These are phyloP conservation scores for Ganoderma sinense DNA, from an alignment of 1,284 basidiomycete genomes.

Conservation along the genomic window DNA sequence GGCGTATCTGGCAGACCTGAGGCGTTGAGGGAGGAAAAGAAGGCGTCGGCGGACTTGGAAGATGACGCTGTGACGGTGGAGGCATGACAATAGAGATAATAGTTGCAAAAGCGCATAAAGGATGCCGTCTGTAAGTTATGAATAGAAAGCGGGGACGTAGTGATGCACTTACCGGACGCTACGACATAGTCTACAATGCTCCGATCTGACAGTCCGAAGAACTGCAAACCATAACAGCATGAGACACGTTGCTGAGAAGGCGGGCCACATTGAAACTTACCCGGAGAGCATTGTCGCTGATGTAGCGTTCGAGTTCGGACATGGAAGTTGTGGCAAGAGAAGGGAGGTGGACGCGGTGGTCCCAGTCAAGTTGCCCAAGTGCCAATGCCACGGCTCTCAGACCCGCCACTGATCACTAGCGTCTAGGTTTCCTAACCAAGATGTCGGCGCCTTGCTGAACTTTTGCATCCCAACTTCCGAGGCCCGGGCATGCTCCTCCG, in stretches of 20 bases:
- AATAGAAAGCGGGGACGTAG: constrained; percentile 22
- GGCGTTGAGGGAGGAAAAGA: constrained; percentile 78
- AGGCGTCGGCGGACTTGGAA: constrained; percentile 80
- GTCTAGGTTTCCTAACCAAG: not conserved
- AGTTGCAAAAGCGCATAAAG: not conserved
- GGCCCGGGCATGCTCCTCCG: too few species aligned
- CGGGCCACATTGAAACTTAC: constrained; percentile 51
- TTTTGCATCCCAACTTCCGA: not conserved
- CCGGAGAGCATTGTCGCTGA: constrained; percentile 86
- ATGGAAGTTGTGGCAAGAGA: constrained; percentile 14
- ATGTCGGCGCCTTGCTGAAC: not conserved
- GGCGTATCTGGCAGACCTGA: constrained; percentile 84
- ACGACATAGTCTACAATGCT: constrained; percentile 88
- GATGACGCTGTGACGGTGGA: constrained; percentile 66
- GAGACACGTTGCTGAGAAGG: not conserved
- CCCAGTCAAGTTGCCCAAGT: not conserved
- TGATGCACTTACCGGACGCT: constrained; percentile 71
- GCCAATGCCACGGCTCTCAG: not conserved
- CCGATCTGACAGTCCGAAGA: constrained; percentile 84
- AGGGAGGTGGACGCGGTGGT: not conserved
- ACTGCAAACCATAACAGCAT: constrained; percentile 47
- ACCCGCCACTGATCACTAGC: constrained; percentile 5
- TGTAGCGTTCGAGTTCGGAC: constrained; percentile 76
- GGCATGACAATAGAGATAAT: not conserved
- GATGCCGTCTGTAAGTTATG: not conserved